Evolutionary conservation across 2,329 filamentous ascomycete genomes (phyloP).

Genomic region (Sporothrix curviconia): DNA sequence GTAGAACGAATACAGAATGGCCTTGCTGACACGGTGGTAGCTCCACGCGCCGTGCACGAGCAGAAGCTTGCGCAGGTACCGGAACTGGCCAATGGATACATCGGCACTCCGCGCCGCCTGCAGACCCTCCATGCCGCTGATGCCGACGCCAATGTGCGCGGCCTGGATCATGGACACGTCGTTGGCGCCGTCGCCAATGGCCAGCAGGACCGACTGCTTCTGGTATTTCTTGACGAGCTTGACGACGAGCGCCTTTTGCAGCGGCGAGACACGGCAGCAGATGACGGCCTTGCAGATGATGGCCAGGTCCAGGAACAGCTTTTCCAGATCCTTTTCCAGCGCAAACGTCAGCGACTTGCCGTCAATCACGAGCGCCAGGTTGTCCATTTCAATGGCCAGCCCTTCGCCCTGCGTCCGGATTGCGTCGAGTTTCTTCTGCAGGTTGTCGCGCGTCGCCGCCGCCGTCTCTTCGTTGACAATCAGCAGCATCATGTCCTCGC

Average conservation of each 20-base stretch:
- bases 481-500: constrained; percentile 95
- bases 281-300: constrained; percentile 98
- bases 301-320: constrained; percentile 85
- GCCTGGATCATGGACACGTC: constrained; percentile 99
- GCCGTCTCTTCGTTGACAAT: constrained; percentile 90
- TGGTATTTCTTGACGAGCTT: constrained; percentile 94
- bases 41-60: constrained; percentile 96
- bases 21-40: constrained; percentile 93
- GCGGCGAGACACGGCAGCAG: constrained; percentile 90
- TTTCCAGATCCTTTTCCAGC: constrained; percentile 88
- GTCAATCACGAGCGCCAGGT: constrained; percentile 87
- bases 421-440: constrained; percentile 89
- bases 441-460: constrained; percentile 73
- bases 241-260: constrained; percentile 95
- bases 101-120: constrained; percentile 94
- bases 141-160: constrained; percentile 94
- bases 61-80: constrained; percentile 85
- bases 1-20: constrained; percentile 97
- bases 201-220: constrained; percentile 82
- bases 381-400: constrained; percentile 67
- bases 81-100: constrained; percentile 92
- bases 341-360: constrained; percentile 92
- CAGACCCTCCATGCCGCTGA: constrained; percentile 92
- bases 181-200: constrained; percentile 95
- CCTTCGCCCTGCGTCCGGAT: constrained; percentile 75